Evolutionary conservation across 495 filamentous ascomycete species (phyloP), one percentile per base, ranked within the genome.

Genomic region (Trypethelium eluteriae): DNA sequence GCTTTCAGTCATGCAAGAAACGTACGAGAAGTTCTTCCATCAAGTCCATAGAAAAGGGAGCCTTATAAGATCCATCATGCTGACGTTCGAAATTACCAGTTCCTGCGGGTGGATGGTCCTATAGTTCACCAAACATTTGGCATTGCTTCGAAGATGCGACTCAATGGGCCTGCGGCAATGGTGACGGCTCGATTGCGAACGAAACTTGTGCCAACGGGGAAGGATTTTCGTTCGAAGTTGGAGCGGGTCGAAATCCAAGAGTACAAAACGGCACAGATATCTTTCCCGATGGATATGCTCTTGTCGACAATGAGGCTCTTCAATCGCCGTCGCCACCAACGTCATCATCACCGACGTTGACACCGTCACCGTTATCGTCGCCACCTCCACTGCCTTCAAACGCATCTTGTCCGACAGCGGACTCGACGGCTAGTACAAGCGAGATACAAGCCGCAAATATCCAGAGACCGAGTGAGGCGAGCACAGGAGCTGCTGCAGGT

Each of bases 111-210:
- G 49, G 49, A 25, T 53, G 49, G 49, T 16, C 12, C 5, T 53
- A 53, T 53, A 53, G 49, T n/a, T 53, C 49, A 18, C 49, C 49
- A 53, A 53, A 53, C n/a, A 53, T 53, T 18, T 53, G 49, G 49
- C 49, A 53, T 53, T 53, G 49, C 49, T 53, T 53, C 49, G 49
- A 53, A 1, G 2, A 53, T n/a, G 11, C 49, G 16, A 53, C 49
- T 16, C 49, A 53, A 53, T 53, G 49, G 49, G 49, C 49, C 12
- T 53, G 49, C 49, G 49, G 49, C 5, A 53, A 53, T n/a, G 16
- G 49, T 5, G 49, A 53, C n/a, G 49, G 49, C 49, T 53, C 49
- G 18, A 53, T 53, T 18, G 49, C 49, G 18, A 53, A 53, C 49
- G 49, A 53, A 25, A 53, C 49, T 25, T 53, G 49, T 53, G 49